Conservation (phyloP, 345 rosid genomes). For the Turnera subulata region DNA sequence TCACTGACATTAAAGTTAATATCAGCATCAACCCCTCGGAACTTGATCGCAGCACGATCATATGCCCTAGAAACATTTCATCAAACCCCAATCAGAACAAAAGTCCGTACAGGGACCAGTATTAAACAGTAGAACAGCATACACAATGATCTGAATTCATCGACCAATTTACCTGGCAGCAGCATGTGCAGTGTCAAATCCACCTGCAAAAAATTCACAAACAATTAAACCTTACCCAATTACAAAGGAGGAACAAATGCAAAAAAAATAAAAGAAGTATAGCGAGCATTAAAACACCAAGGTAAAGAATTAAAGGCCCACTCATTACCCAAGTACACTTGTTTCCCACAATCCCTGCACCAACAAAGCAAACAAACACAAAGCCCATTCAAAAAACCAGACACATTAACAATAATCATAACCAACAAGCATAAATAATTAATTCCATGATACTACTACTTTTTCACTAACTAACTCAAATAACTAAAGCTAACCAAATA, state of each 20-base stretch:
- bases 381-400: neutral
- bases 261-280: neutral
- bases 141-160: neutral
- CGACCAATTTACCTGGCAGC: conserved; percentile 74
- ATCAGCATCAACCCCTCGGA: conserved; percentile 77
- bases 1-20: conserved; percentile 61
- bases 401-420: neutral
- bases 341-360: conserved; percentile 87
- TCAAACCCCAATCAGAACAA: neutral
- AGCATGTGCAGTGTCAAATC: conserved; percentile 84
- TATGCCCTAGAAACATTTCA: conserved; percentile 48
- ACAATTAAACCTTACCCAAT: neutral
- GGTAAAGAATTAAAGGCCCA: neutral
- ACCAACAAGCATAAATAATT: neutral
- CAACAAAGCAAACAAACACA: no score
- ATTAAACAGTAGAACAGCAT: neutral
- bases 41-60: conserved; percentile 87
- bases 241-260: neutral
- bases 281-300: neutral
- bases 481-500: conserved; percentile 57
- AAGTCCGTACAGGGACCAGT: neutral
- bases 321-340: conserved; percentile 66
- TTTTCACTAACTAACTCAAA: neutral
- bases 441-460: no score
- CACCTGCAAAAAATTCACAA: conserved; percentile 40